phyloP scores from a whole-genome alignment of 225 moss, liverwort and hornwort species.

The Sphagnum contortum region DNA sequence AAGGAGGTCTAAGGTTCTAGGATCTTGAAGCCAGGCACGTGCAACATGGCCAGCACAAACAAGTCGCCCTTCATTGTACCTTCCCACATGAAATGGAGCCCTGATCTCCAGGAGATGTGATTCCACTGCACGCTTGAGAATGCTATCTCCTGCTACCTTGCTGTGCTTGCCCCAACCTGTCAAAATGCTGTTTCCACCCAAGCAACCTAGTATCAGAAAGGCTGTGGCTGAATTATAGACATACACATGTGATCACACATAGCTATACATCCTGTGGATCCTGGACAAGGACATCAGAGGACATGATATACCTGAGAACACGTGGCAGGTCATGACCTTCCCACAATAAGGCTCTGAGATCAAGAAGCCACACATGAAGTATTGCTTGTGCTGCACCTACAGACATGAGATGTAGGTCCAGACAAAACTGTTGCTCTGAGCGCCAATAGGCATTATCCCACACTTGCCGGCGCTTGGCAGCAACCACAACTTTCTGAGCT shows the following conservation, averaged over 20 bases:
- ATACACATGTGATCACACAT: too few species aligned
- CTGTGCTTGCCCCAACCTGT: slow-evolving; percentile 99
- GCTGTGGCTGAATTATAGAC: not conserved
- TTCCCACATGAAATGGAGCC: slow-evolving; percentile 83
- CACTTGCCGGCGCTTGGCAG: slow-evolving; percentile 76
- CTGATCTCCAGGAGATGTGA: slow-evolving; percentile 66
- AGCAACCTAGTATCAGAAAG: not conserved
- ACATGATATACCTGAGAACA: slow-evolving; percentile 51
- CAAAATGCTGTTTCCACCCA: slow-evolving; percentile 45
- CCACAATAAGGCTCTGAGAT: slow-evolving; percentile 76
- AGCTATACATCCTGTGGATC: too few species aligned
- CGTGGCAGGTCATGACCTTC: slow-evolving; percentile 78
- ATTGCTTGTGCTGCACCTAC: slow-evolving; percentile 98
- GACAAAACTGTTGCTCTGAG: slow-evolving; percentile 91
- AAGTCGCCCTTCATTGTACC: slow-evolving; percentile 84
- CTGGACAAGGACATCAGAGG: not conserved
- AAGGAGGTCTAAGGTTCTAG: slow-evolving; percentile 65
- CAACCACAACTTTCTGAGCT: slow-evolving; percentile 82
- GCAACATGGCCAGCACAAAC: slow-evolving; percentile 79
- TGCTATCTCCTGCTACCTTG: slow-evolving; percentile 89
- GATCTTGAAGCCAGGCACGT: slow-evolving; percentile 73
- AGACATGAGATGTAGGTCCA: slow-evolving; percentile 94
- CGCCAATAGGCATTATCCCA: slow-evolving; percentile 99
- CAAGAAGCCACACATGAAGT: slow-evolving; percentile 94
- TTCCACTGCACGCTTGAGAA: slow-evolving; percentile 89